Percentiles rank a stretch among this genome's conserved stretches.
Evolutionary conservation across 1,284 basidiomycete species (phyloP).

Genomic region (Ceratobasidium papillatum): DNA sequence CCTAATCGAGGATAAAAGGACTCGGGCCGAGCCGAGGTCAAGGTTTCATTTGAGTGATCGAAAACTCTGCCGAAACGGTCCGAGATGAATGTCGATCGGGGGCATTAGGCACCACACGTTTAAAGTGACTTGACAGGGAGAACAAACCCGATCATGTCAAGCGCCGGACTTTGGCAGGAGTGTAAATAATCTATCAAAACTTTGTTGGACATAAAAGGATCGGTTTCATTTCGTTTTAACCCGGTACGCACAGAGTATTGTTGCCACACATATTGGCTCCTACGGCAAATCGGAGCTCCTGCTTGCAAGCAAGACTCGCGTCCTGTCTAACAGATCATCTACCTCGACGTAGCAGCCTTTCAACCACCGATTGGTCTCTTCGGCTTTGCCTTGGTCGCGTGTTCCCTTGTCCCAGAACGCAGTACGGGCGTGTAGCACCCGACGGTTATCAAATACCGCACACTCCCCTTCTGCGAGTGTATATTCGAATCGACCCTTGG

Average conservation of each 20-base stretch:
- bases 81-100: slow-evolving; percentile 16
- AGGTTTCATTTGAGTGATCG: slow-evolving; percentile 17
- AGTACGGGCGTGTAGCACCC: slow-evolving; percentile 89
- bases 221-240: background rate
- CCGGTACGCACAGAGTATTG: background rate
- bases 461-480: slow-evolving; percentile 84
- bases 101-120: background rate
- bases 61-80: background rate
- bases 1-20: slow-evolving; percentile 7
- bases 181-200: slow-evolving; percentile 12
- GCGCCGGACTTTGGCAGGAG: background rate
- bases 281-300: background rate
- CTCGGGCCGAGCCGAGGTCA: background rate
- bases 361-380: slow-evolving; percentile 75
- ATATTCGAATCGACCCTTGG: slow-evolving; percentile 68
- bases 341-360: slow-evolving; percentile 89
- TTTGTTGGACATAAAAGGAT: background rate
- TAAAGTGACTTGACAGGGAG: background rate
- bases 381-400: slow-evolving; percentile 52
- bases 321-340: slow-evolving; percentile 74
- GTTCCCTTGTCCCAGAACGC: slow-evolving; percentile 64
- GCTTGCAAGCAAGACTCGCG: slow-evolving; percentile 54
- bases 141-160: slow-evolving; percentile 9
- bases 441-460: slow-evolving; percentile 91
- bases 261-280: background rate